Evolutionary conservation across 495 filamentous ascomycete genomes (phyloP).

Genomic region (Penicillium antarcticum): DNA sequence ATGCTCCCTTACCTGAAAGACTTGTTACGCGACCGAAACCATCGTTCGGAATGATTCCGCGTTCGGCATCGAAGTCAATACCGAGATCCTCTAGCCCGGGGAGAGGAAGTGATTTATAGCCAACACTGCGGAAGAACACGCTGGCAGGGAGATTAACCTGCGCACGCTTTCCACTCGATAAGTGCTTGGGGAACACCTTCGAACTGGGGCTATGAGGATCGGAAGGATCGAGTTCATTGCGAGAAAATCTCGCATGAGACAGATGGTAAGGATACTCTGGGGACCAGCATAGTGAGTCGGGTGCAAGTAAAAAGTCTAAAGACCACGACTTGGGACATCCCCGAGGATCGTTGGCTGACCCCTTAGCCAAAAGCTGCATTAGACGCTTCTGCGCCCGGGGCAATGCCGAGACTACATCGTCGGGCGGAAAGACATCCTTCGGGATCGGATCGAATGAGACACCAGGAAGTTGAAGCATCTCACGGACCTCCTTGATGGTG

Average conservation of each 20-base stretch:
- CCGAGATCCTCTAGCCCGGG: conserved; percentile 72
- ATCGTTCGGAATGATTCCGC: conserved; percentile 84
- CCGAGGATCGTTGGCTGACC: conserved; percentile 49
- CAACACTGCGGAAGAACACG: conserved; percentile 85
- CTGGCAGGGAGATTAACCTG: conserved; percentile 53
- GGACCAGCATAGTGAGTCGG: conserved; percentile 60
- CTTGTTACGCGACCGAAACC: conserved; percentile 67
- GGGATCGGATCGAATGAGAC: conserved; percentile 72
- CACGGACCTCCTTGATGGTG: conserved; percentile 89
- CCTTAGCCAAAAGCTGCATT: conserved; percentile 74
- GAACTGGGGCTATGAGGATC: conserved; percentile 44
- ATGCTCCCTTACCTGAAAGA: conserved; percentile 18
- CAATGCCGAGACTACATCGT: conserved; percentile 54
- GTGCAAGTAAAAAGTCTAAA: conserved; percentile 76
- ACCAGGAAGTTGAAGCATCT: conserved; percentile 72
- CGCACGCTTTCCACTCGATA: conserved; percentile 40
- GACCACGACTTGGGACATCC: conserved; percentile 69
- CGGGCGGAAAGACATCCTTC: conserved; percentile 57
- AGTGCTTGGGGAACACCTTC: conserved; percentile 36
- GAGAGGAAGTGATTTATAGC: conserved; percentile 78
- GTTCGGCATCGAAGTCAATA: conserved; percentile 69
- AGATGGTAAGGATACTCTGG: conserved; percentile 43
- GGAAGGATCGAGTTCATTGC: conserved; percentile 50
- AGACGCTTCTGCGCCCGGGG: conserved; percentile 72
- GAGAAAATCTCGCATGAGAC: conserved; percentile 61